Percentiles rank a stretch among this genome's conserved stretches.
These are phyloP conservation scores for Dillenia suffruticosa DNA, from an alignment of 164 flowering plant genomes.

Conservation along the genomic window DNA sequence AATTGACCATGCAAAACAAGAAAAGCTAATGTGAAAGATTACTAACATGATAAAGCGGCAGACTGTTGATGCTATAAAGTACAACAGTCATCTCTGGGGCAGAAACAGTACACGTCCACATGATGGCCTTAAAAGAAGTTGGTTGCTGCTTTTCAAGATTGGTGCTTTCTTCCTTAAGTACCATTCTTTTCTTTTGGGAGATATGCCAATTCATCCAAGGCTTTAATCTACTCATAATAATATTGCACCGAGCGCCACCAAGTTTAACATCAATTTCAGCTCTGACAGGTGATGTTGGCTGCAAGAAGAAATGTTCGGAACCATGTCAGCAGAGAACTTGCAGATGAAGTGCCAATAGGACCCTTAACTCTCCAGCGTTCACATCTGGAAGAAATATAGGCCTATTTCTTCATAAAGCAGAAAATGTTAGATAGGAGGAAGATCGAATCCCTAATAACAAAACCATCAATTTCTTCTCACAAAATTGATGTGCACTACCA, in stretches of 20 bases:
- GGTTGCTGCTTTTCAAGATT: conserved; percentile 29
- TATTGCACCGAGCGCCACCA: conserved; percentile 87
- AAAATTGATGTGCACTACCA: too few relatives aligned
- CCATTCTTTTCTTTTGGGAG: conserved; percentile 65
- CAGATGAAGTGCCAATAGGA: neutral
- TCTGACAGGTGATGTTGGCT: conserved; percentile 66
- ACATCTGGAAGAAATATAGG: too few relatives aligned
- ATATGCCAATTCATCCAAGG: conserved; percentile 63
- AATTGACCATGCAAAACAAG: too few relatives aligned
- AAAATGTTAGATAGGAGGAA: too few relatives aligned
- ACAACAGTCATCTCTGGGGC: conserved; percentile 96
- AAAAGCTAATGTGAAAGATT: neutral
- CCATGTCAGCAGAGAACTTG: neutral
- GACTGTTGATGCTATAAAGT: conserved; percentile 56
- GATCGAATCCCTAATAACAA: too few relatives aligned
- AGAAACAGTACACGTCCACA: conserved; percentile 94
- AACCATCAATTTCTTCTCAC: too few relatives aligned
- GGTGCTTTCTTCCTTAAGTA: conserved; percentile 47
- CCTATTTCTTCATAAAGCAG: too few relatives aligned
- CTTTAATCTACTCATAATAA: conserved; percentile 66
- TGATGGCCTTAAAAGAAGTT: conserved; percentile 45
- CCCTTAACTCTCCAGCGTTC: too few relatives aligned
- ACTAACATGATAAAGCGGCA: conserved; percentile 79
- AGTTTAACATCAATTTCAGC: conserved; percentile 91
- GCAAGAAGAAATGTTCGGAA: conserved; percentile 23